Evolutionary conservation across 108 stramenopile species (phyloP).

Genomic region (Hondaea fermentalgiana): DNA sequence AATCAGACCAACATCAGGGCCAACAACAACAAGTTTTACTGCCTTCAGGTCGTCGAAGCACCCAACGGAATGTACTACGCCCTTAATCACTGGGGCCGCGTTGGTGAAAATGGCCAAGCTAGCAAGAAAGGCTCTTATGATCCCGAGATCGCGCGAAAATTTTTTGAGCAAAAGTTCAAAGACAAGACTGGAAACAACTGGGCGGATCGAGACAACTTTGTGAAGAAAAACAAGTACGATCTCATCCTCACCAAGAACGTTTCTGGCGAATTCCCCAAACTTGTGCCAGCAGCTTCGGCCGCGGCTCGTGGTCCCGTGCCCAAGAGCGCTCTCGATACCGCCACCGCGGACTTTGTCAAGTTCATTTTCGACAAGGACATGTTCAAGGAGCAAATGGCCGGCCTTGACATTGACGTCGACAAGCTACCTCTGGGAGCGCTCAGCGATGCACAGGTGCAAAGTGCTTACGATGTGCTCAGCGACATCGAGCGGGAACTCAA

Average conservation of each 20-base stretch:
- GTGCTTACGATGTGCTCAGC: slow-evolving; percentile 34
- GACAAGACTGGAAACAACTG: slow-evolving; percentile 45
- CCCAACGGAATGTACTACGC: neutral
- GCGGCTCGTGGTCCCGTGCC: too few relatives aligned
- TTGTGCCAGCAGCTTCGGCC: too few relatives aligned
- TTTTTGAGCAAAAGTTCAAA: slow-evolving; percentile 39
- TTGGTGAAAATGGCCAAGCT: slow-evolving; percentile 29
- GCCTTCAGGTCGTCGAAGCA: slow-evolving; percentile 16
- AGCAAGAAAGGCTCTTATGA: slow-evolving; percentile 19
- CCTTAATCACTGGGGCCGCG: slow-evolving; percentile 41
- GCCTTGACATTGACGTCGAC: slow-evolving; percentile 43
- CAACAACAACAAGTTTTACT: slow-evolving; percentile 55
- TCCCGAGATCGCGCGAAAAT: neutral
- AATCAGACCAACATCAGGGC: slow-evolving; percentile 48
- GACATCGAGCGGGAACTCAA: slow-evolving; percentile 37
- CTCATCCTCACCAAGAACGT: slow-evolving; percentile 35
- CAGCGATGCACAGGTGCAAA: slow-evolving; percentile 36
- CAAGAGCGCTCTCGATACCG: slow-evolving; percentile 24
- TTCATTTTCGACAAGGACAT: slow-evolving; percentile 48
- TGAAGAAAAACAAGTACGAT: slow-evolving; percentile 39
- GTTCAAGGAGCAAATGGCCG: slow-evolving; percentile 37
- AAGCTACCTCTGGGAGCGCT: slow-evolving; percentile 46
- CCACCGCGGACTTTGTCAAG: slow-evolving; percentile 40
- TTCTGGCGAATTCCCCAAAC: too few relatives aligned
- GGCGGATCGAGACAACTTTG: slow-evolving; percentile 23